A percentile compares a stretch with the other conserved stretches of the same genome.
Conservation (phyloP, 1,139 yeast species). For the Candida buenavistaensis region DNA sequence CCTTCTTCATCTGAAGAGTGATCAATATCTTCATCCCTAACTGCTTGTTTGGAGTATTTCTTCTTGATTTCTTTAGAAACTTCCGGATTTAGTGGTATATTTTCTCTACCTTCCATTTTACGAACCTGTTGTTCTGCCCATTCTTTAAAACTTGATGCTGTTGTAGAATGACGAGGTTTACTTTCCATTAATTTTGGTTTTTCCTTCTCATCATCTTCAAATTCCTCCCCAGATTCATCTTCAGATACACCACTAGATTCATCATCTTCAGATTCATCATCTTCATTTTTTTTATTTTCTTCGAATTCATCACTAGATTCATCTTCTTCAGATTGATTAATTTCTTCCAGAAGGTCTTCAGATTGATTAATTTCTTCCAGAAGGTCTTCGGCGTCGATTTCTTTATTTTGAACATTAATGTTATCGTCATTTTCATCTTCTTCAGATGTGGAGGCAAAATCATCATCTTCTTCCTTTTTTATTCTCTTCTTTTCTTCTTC, state of each 20-base stretch:
- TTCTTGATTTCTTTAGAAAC: constrained; percentile 52
- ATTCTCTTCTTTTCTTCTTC: constrained; percentile 35
- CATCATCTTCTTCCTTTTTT: constrained; percentile 40
- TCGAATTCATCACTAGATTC: constrained; percentile 27
- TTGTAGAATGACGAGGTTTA: constrained; percentile 43
- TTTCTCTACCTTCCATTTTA: constrained; percentile 57
- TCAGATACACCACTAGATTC: constrained; percentile 15
- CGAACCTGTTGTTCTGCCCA: constrained; percentile 64
- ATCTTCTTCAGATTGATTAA: constrained; percentile 10
- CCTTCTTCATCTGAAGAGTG: constrained; percentile 60
- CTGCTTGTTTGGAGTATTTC: constrained; percentile 37
- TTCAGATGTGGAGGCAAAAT: constrained; percentile 29
- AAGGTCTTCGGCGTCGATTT: too few relatives aligned
- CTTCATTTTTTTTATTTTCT: constrained; percentile 21
- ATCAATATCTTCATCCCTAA: constrained; percentile 63
- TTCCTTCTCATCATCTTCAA: constrained; percentile 22
- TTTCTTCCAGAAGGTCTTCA: constrained; percentile 17
- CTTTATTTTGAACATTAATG: background rate
- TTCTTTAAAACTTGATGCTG: constrained; percentile 51
- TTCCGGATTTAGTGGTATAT: constrained; percentile 46
- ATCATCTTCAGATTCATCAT: constrained; percentile 11
- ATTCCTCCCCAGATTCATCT: constrained; percentile 36
- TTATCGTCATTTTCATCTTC: constrained; percentile 19
- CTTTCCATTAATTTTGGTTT: constrained; percentile 34
- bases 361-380: too few relatives aligned